phyloP scores from a whole-genome alignment of 2,329 filamentous ascomycete species.

The Hymenoscyphus fructigenus region DNA sequence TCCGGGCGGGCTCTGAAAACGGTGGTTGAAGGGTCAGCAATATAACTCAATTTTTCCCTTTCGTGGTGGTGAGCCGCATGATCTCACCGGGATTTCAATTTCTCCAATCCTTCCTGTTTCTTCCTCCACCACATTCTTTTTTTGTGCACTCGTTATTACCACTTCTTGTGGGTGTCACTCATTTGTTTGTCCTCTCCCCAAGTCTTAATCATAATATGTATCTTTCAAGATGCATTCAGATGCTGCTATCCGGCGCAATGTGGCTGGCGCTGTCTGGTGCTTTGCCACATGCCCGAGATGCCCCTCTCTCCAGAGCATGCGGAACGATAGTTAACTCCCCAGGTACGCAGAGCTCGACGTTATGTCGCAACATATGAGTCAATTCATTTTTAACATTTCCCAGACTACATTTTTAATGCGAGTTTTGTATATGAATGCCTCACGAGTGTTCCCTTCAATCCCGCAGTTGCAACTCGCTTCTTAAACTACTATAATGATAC shows the following conservation, averaged over 20 bases:
- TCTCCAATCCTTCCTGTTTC: background rate
- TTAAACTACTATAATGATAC: constrained; percentile 46
- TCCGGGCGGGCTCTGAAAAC: too few relatives aligned
- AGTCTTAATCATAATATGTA: background rate
- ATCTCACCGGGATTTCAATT: background rate
- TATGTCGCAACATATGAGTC: background rate
- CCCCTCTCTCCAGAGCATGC: background rate
- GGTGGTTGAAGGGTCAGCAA: too few relatives aligned
- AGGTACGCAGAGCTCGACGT: background rate
- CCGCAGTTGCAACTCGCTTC: constrained; percentile 43
- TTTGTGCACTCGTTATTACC: background rate
- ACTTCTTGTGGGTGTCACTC: background rate
- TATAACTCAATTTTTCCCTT: too few relatives aligned
- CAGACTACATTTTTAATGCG: constrained; percentile 12
- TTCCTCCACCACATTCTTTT: background rate
- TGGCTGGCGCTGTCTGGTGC: background rate
- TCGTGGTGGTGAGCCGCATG: background rate
- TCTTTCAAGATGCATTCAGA: background rate
- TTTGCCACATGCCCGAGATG: background rate
- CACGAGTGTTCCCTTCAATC: constrained; percentile 45
- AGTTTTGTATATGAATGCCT: constrained; percentile 43
- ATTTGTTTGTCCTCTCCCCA: background rate
- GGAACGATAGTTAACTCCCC: background rate
- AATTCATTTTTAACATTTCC: background rate
- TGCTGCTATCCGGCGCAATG: background rate